Conservation (phyloP, 2,329 filamentous ascomycete species). For the Microcyclospora tardicrescens region DNA sequence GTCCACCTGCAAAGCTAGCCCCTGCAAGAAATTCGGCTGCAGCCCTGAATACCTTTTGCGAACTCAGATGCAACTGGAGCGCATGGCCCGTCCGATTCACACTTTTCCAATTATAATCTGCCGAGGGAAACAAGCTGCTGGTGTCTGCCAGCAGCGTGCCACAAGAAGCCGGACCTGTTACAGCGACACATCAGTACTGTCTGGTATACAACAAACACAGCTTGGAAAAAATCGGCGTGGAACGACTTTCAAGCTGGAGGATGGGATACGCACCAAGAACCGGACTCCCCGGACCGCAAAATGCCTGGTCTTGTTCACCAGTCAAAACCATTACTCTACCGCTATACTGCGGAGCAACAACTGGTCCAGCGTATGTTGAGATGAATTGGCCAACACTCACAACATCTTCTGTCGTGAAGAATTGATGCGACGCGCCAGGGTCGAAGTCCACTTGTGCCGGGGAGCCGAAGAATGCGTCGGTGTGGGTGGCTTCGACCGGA, state of each 20-base stretch:
- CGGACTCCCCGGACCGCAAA: constrained; percentile 8
- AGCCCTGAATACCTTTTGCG: too few species aligned
- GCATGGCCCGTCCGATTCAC: too few species aligned
- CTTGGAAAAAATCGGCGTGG: too few species aligned
- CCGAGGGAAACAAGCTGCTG: too few species aligned
- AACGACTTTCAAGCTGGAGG: not conserved
- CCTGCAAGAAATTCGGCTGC: too few species aligned
- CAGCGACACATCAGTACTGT: too few species aligned
- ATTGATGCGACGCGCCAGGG: constrained; percentile 3
- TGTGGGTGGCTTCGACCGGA: constrained; percentile 5
- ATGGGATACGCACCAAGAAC: constrained; percentile 2
- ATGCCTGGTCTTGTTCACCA: constrained; percentile 9
- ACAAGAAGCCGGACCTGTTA: not conserved
- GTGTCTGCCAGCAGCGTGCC: constrained; percentile 5
- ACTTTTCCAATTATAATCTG: too few species aligned
- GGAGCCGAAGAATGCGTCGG: constrained; percentile 9
- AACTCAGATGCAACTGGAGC: too few species aligned
- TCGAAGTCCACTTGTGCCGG: constrained; percentile 7
- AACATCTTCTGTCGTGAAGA: constrained; percentile 7
- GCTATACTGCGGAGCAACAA: constrained; percentile 2
- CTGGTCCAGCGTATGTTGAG: constrained; percentile 3
- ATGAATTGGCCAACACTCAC: constrained; percentile 8
- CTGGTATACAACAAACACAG: too few species aligned
- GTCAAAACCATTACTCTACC: constrained; percentile 7
- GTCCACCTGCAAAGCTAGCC: too few species aligned